Conservation (phyloP, 2,329 filamentous ascomycete genomes). For the Aschersonia sp. region DNA sequence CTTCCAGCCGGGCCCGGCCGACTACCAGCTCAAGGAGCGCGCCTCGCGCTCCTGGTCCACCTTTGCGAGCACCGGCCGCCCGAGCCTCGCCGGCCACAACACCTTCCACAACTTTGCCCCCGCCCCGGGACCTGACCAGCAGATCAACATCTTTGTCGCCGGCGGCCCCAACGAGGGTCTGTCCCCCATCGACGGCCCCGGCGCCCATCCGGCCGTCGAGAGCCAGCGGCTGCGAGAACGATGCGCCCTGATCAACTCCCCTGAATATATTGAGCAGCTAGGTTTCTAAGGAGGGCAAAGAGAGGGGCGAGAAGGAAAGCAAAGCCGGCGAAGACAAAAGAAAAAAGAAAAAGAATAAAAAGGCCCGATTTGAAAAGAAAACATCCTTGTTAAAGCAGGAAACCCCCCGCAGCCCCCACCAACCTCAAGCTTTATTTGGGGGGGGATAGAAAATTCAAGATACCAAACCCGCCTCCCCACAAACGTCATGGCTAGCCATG, state of each 20-base stretch:
- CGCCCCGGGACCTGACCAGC: constrained; percentile 15
- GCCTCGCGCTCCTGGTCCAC: constrained; percentile 31
- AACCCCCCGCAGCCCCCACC: no score
- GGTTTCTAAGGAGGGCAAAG: constrained; percentile 15
- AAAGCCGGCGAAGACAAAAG: no score
- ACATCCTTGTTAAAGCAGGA: no score
- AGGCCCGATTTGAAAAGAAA: no score
- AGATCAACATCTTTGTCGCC: constrained; percentile 23
- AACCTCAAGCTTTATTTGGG: no score
- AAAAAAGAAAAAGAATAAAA: no score
- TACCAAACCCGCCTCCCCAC: no score
- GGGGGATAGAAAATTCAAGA: no score
- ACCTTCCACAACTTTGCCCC: constrained; percentile 26
- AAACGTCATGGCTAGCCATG: no score
- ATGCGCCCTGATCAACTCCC: constrained; percentile 30
- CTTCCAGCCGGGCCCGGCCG: constrained; percentile 20
- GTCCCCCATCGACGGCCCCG: constrained; percentile 20
- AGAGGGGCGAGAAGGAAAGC: no score
- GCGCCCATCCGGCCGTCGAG: constrained; percentile 18
- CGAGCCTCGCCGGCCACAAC: constrained; percentile 13
- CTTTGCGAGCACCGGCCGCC: constrained; percentile 25
- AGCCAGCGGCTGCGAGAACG: constrained; percentile 28
- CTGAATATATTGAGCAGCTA: constrained; percentile 26
- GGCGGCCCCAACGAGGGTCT: constrained; percentile 28
- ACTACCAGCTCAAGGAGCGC: constrained; percentile 23